Conservation (phyloP, 2,329 filamentous ascomycete genomes). For the Mariannaea sp. region DNA sequence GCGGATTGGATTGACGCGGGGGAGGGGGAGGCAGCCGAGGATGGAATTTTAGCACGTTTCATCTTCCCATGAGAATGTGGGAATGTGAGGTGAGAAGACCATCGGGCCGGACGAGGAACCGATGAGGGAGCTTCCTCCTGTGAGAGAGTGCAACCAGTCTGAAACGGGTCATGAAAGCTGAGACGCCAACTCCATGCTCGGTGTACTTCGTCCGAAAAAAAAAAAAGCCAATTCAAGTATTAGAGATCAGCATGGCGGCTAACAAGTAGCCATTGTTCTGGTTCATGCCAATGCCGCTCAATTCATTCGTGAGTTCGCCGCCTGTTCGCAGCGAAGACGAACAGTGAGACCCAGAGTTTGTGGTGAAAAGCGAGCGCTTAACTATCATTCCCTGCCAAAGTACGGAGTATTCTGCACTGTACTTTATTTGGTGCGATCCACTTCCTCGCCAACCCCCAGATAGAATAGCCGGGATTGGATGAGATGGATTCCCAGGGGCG, state of each 20-base stretch:
- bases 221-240: background rate
- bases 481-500: constrained; percentile 30
- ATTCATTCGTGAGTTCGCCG: too few species aligned
- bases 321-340: background rate
- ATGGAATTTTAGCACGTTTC: constrained; percentile 32
- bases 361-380: too few species aligned
- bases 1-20: constrained; percentile 28
- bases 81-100: background rate
- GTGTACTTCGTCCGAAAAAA: constrained; percentile 1
- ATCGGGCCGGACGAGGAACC: constrained; percentile 1
- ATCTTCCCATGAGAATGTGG: constrained; percentile 12
- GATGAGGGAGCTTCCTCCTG: constrained; percentile 24
- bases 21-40: constrained; percentile 26
- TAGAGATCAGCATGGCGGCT: too few species aligned
- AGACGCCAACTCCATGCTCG: constrained; percentile 4
- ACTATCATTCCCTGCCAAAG: background rate
- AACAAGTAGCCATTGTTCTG: too few species aligned
- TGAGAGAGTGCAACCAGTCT: constrained; percentile 25
- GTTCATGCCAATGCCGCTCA: too few species aligned
- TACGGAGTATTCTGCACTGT: background rate
- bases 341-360: too few species aligned
- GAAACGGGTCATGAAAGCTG: constrained; percentile 30
- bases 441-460: constrained; percentile 15
- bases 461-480: constrained; percentile 28
- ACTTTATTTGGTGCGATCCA: constrained; percentile 9